These are phyloP conservation scores for Peniophora sp. DNA, from an alignment of 1,284 basidiomycete species.

Conservation along the genomic window DNA sequence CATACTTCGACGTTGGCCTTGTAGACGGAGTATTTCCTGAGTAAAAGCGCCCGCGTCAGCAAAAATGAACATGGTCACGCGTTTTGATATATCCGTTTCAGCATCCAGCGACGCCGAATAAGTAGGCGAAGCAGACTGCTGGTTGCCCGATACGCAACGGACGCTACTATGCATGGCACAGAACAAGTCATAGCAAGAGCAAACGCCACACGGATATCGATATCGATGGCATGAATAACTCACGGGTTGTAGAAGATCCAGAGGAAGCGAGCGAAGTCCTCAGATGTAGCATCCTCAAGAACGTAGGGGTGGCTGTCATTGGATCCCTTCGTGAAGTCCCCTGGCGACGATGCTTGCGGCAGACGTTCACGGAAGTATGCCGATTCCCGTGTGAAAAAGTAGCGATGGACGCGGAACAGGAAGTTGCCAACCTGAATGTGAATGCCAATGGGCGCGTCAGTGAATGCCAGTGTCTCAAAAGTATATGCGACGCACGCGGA, in stretches of 20 bases:
- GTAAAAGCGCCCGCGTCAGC: neutral
- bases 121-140: too few species aligned
- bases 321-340: constrained; percentile 31
- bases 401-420: constrained; percentile 54
- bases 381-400: constrained; percentile 62
- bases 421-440: constrained; percentile 19
- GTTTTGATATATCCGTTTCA: too few species aligned
- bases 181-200: neutral
- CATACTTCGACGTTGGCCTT: constrained; percentile 45
- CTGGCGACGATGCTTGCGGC: constrained; percentile 33
- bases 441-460: neutral
- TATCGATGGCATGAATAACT: neutral
- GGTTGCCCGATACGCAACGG: too few species aligned
- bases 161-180: too few species aligned
- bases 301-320: constrained; percentile 43
- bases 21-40: constrained; percentile 51
- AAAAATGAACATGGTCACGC: neutral
- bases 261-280: constrained; percentile 49
- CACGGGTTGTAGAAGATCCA: constrained; percentile 71
- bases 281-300: constrained; percentile 37
- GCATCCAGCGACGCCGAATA: too few species aligned
- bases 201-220: neutral
- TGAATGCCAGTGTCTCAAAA: neutral
- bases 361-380: constrained; percentile 40
- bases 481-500: constrained; percentile 21